A percentile compares a stretch with the other conserved stretches of the same genome.
phyloP scores from a whole-genome alignment of 139 green algal genomes.

The Nannochloris sp. region DNA sequence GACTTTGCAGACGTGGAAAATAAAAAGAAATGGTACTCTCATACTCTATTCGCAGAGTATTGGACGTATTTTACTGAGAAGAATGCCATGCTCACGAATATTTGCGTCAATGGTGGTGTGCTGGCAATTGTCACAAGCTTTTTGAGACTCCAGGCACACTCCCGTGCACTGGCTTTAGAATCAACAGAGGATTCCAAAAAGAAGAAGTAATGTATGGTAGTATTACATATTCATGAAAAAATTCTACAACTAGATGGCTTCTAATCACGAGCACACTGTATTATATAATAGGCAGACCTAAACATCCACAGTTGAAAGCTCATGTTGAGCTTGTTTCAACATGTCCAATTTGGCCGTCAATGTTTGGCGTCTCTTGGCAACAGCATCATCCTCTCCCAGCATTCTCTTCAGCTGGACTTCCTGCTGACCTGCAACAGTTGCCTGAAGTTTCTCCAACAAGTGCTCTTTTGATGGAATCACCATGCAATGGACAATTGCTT shows the following conservation, averaged over 20 bases:
- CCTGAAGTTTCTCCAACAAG: slow-evolving; percentile 61
- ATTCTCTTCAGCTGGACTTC: slow-evolving; percentile 64
- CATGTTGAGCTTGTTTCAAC: slow-evolving; percentile 27
- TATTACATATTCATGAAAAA: slow-evolving; percentile 7
- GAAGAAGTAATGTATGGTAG: background rate
- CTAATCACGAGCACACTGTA: background rate
- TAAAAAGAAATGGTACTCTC: slow-evolving; percentile 5
- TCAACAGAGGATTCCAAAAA: background rate
- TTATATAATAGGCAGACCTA: slow-evolving; percentile 7
- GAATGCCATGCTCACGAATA: slow-evolving; percentile 8
- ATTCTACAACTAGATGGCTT: background rate
- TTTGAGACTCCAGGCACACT: background rate
- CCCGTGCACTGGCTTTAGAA: background rate
- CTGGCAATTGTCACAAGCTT: background rate
- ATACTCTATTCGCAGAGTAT: slow-evolving; percentile 5
- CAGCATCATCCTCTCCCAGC: slow-evolving; percentile 75
- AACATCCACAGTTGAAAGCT: slow-evolving; percentile 29
- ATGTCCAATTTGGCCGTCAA: slow-evolving; percentile 34
- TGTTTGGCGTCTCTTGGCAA: slow-evolving; percentile 50
- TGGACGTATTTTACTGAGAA: slow-evolving; percentile 1
- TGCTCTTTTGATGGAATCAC: slow-evolving; percentile 63
- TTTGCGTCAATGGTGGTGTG: slow-evolving; percentile 9
- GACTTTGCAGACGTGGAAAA: slow-evolving; percentile 1
- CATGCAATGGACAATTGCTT: slow-evolving; percentile 85
- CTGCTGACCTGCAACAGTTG: slow-evolving; percentile 64